These are phyloP conservation scores for Pichiaceae sp. DNA, from an alignment of 1,139 yeast species.

Conservation along the genomic window DNA sequence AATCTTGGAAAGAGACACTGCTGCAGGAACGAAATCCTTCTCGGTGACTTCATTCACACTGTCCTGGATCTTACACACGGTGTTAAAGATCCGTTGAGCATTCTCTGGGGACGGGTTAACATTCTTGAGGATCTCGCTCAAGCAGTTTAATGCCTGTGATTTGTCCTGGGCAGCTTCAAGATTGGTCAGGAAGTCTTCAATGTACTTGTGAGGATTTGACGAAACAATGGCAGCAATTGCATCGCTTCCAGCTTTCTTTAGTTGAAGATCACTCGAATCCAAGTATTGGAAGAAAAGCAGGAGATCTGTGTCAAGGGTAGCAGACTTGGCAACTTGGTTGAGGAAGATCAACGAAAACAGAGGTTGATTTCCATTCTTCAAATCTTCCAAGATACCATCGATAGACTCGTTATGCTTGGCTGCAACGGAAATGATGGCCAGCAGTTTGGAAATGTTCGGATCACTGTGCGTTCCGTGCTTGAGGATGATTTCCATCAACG, in stretches of 20 bases:
- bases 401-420: conserved; percentile 27
- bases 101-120: conserved; percentile 8
- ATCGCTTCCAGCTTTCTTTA: conserved; percentile 40
- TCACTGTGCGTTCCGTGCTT: conserved; percentile 14
- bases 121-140: conserved; percentile 30
- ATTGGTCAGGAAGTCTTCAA: conserved; percentile 27
- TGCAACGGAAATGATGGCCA: conserved; percentile 34
- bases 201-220: conserved; percentile 27
- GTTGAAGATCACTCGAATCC: conserved; percentile 27
- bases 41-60: conserved; percentile 14
- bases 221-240: conserved; percentile 45
- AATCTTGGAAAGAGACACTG: conserved; percentile 28
- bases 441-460: conserved; percentile 25
- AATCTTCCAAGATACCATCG: conserved; percentile 24
- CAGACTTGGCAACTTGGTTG: conserved; percentile 37
- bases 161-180: conserved; percentile 22
- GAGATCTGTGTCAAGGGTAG: conserved; percentile 23
- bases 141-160: conserved; percentile 28
- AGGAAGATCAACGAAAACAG: conserved; percentile 30
- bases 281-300: conserved; percentile 27
- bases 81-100: conserved; percentile 19
- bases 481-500: conserved; percentile 7
- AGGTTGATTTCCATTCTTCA: conserved; percentile 22
- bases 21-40: conserved; percentile 24
- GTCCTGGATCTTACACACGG: conserved; percentile 14